phyloP scores from a whole-genome alignment of 139 green algal genomes.

The Chlamydomonas applanata region DNA sequence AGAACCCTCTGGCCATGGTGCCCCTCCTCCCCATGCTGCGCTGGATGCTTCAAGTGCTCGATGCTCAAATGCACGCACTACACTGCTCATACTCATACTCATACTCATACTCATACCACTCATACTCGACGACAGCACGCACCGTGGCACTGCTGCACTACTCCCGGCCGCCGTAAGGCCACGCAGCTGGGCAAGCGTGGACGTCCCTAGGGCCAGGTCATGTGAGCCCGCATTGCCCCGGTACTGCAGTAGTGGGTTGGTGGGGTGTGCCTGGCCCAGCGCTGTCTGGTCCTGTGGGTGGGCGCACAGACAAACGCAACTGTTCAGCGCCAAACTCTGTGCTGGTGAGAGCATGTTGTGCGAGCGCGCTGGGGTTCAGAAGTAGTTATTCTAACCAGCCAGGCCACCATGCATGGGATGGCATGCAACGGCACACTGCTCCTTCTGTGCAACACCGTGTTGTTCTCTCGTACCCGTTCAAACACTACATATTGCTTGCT shows the following conservation, averaged over 20 bases:
- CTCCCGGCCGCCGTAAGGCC: slow-evolving; percentile 19
- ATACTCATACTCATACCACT: not conserved
- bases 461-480: too few species aligned
- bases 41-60: too few species aligned
- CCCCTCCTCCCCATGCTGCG: too few species aligned
- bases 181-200: slow-evolving; percentile 64
- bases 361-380: too few species aligned
- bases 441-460: too few species aligned
- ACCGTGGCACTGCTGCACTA: slow-evolving; percentile 52
- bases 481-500: not conserved
- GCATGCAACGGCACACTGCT: too few species aligned
- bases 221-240: slow-evolving; percentile 93
- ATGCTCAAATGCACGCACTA: not conserved
- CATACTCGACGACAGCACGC: not conserved
- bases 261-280: slow-evolving; percentile 26
- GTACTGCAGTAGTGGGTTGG: slow-evolving; percentile 64
- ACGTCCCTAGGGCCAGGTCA: slow-evolving; percentile 82
- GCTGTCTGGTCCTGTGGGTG: slow-evolving; percentile 23
- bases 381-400: too few species aligned
- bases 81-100: not conserved
- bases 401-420: too few species aligned
- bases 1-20: too few species aligned
- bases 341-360: too few species aligned
- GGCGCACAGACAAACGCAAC: too few species aligned
- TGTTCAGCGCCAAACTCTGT: too few species aligned